phyloP scores from a whole-genome alignment of 208 protist genomes.

The Blastocrithidia nonstop region DNA sequence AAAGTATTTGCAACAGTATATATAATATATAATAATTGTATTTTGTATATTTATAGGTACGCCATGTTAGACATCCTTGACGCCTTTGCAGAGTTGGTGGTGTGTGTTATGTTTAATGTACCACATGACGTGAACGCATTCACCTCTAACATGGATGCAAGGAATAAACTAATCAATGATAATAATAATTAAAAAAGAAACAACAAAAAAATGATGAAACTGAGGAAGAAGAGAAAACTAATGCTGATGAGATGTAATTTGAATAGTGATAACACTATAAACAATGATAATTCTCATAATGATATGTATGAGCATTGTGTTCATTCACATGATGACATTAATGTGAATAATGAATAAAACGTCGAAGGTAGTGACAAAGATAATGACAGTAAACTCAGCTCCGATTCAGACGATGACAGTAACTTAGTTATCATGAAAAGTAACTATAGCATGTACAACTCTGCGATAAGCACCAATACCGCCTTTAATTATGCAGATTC shows the following conservation, averaged over 20 bases:
- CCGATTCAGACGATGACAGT: too few relatives aligned
- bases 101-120: constrained; percentile 44
- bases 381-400: not conserved
- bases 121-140: too few relatives aligned
- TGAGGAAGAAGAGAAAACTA: too few relatives aligned
- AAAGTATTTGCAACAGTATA: too few relatives aligned
- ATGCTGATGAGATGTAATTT: too few relatives aligned
- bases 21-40: too few relatives aligned
- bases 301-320: constrained; percentile 7
- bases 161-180: not conserved
- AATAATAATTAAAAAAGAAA: too few relatives aligned
- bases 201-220: too few relatives aligned
- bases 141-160: not conserved
- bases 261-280: constrained; percentile 4
- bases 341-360: constrained; percentile 2
- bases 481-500: too few relatives aligned
- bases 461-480: too few relatives aligned
- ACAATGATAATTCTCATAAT: constrained; percentile 3
- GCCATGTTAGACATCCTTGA: constrained; percentile 48
- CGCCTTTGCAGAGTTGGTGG: constrained; percentile 45
- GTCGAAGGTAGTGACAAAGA: constrained; percentile 3
- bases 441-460: too few relatives aligned
- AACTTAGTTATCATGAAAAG: too few relatives aligned
- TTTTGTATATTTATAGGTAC: constrained; percentile 7
- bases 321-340: constrained; percentile 3